phyloP scores from a whole-genome alignment of 495 filamentous ascomycete genomes.

The Chaetomium tenue region DNA sequence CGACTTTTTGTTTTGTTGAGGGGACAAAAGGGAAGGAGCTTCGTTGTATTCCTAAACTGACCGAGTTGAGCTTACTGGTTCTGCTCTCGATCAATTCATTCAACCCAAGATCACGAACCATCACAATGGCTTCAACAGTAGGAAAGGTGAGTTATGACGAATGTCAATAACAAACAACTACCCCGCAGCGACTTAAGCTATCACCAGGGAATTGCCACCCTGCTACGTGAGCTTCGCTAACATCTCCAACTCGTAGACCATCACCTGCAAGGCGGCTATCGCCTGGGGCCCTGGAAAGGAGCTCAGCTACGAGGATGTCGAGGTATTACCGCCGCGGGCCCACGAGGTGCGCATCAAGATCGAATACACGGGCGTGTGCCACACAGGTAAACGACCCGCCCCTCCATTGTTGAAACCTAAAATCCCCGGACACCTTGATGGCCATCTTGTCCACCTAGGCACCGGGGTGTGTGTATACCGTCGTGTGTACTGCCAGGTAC shows the following conservation, averaged over 20 bases:
- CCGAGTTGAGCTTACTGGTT: neutral
- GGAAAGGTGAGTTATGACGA: conserved; percentile 43
- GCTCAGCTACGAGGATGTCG: conserved; percentile 83
- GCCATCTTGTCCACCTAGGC: conserved; percentile 1
- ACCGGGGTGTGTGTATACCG: neutral
- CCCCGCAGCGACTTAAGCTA: conserved; percentile 14
- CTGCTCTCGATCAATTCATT: neutral
- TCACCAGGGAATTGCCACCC: neutral
- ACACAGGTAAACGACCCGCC: conserved; percentile 67
- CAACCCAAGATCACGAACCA: neutral
- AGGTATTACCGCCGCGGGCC: conserved; percentile 87
- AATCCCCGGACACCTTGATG: conserved; percentile 14
- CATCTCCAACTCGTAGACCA: conserved; percentile 39
- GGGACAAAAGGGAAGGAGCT: conserved; percentile 3
- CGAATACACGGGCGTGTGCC: conserved; percentile 95
- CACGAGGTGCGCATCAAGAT: conserved; percentile 97
- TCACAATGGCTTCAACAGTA: conserved; percentile 48
- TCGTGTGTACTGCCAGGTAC: too few species aligned
- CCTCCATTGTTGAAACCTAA: too few species aligned
- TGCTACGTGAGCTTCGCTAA: neutral
- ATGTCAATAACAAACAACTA: neutral
- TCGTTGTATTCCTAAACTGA: neutral
- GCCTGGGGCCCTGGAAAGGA: conserved; percentile 94
- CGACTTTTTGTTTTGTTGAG: neutral
- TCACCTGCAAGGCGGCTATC: conserved; percentile 77